These are phyloP conservation scores for Hordeum vulgare DNA, from an alignment of 176 grass and related monocot species.

Conservation along the genomic window DNA sequence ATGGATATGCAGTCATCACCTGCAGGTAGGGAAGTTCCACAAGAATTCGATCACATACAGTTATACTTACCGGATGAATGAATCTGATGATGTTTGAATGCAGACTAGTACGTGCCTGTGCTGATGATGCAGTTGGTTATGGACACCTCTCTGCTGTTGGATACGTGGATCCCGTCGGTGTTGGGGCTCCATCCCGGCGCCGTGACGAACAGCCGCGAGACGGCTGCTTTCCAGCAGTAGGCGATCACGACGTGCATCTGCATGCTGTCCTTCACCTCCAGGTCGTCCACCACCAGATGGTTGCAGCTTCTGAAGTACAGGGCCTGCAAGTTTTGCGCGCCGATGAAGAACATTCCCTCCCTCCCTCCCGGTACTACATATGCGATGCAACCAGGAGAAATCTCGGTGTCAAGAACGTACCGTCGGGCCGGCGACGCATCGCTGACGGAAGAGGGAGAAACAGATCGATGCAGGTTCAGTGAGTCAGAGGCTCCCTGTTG, in stretches of 20 bases:
- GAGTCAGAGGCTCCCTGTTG: slow-evolving; percentile 2
- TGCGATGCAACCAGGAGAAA: neutral
- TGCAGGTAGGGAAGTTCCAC: too few relatives aligned
- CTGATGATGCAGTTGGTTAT: slow-evolving; percentile 54
- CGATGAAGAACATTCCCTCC: slow-evolving; percentile 16
- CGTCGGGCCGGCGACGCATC: slow-evolving; percentile 55
- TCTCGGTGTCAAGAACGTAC: slow-evolving; percentile 22
- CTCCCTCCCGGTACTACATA: neutral
- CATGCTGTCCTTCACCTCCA: slow-evolving; percentile 51
- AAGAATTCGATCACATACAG: too few relatives aligned
- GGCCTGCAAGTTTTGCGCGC: slow-evolving; percentile 45
- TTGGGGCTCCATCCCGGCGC: slow-evolving; percentile 69
- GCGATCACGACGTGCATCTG: slow-evolving; percentile 61
- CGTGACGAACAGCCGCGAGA: slow-evolving; percentile 52
- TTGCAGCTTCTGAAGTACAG: slow-evolving; percentile 46
- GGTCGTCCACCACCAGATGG: slow-evolving; percentile 42
- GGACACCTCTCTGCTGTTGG: slow-evolving; percentile 34
- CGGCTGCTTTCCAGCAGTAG: slow-evolving; percentile 28
- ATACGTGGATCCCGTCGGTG: slow-evolving; percentile 74
- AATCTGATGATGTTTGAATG: neutral
- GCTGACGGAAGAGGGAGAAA: slow-evolving; percentile 18
- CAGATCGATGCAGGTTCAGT: neutral
- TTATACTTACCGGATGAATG: neutral
- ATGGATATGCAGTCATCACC: slow-evolving; percentile 95
- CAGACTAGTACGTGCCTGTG: too few relatives aligned